Percentiles rank a stretch among this genome's conserved stretches.
Conservation (phyloP, 805 yeast species). For the Saccharomycopsis fodiens region DNA sequence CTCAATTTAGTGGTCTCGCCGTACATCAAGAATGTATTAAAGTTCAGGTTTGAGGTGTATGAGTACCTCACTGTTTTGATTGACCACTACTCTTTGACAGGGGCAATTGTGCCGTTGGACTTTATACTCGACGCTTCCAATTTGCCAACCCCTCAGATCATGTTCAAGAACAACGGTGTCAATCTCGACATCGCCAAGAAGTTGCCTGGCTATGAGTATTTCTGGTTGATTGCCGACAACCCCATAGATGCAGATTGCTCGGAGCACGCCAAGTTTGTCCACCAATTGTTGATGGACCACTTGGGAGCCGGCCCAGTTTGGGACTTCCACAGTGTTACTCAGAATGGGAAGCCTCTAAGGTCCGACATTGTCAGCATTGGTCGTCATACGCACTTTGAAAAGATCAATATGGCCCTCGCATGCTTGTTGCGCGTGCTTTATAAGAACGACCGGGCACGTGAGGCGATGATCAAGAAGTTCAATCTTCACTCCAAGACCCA, state of each 20-base stretch:
- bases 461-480: slow-evolving; percentile 12
- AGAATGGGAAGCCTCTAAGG: slow-evolving; percentile 4
- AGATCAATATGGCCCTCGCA: slow-evolving; percentile 13
- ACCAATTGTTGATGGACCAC: slow-evolving; percentile 8
- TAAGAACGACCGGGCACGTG: slow-evolving; percentile 5
- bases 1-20: slow-evolving; percentile 15
- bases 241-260: slow-evolving; percentile 6
- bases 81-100: slow-evolving; percentile 11
- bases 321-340: slow-evolving; percentile 19
- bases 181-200: slow-evolving; percentile 9
- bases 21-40: slow-evolving; percentile 19
- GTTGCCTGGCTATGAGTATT: slow-evolving; percentile 15
- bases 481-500: slow-evolving; percentile 17
- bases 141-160: slow-evolving; percentile 14
- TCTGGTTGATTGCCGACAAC: slow-evolving; percentile 12
- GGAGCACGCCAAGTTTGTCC: slow-evolving; percentile 15
- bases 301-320: slow-evolving; percentile 17
- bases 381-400: slow-evolving; percentile 3
- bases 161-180: slow-evolving; percentile 6
- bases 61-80: slow-evolving; percentile 12
- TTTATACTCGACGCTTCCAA: slow-evolving; percentile 1
- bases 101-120: slow-evolving; percentile 8
- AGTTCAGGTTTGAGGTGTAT: slow-evolving; percentile 17
- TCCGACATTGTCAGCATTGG: slow-evolving; percentile 7
- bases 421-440: slow-evolving; percentile 14